phyloP scores from a whole-genome alignment of 2,329 filamentous ascomycete species.

The Penicillium sclerotiorum region DNA sequence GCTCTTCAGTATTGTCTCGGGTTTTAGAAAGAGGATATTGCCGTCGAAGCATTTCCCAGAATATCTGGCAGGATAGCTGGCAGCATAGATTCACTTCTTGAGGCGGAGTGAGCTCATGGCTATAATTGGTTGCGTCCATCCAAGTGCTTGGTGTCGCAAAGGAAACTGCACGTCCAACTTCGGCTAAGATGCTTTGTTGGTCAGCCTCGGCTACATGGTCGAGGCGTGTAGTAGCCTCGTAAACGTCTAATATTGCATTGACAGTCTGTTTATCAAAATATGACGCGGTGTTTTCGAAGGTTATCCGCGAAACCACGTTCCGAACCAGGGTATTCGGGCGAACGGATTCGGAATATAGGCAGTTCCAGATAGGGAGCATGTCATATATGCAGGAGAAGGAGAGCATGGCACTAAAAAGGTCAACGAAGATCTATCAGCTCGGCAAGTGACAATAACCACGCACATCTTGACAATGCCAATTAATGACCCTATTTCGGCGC shows the following conservation, averaged over 20 bases:
- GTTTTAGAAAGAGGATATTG: background rate
- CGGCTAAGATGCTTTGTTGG: background rate
- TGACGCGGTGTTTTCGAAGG: background rate
- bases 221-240: background rate
- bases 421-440: slow-evolving; percentile 7
- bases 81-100: background rate
- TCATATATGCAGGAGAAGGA: slow-evolving; percentile 3
- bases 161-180: background rate
- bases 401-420: background rate
- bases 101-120: no score
- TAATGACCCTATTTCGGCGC: background rate
- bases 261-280: no score
- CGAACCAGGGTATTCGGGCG: background rate
- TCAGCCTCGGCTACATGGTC: background rate
- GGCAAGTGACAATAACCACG: background rate
- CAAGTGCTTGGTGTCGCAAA: background rate
- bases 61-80: background rate
- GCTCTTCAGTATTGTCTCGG: background rate
- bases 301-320: background rate
- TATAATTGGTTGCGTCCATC: no score
- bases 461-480: slow-evolving; percentile 2
- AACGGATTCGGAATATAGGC: background rate
- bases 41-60: background rate
- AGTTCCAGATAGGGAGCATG: background rate
- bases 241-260: background rate